Evolutionary conservation across 1,139 yeast species (phyloP).

Genomic region (Kodamaea plutei): DNA sequence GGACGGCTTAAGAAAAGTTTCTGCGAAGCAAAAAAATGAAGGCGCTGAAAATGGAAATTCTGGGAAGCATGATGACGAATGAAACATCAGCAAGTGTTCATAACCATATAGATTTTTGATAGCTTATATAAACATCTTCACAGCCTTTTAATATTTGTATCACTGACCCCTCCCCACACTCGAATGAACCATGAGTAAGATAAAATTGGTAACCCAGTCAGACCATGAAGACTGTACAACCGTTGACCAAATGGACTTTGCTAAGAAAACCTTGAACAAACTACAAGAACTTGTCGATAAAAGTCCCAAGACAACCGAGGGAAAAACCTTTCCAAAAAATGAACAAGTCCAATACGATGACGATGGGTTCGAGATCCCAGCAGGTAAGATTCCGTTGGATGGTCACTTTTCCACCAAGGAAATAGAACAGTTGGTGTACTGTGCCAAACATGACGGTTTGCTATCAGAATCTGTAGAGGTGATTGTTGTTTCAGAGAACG

Average conservation of each 20-base stretch:
- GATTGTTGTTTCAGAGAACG: constrained; percentile 21
- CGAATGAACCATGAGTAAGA: too few relatives aligned
- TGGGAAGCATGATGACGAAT: constrained; percentile 1
- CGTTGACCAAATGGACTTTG: background rate
- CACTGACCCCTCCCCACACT: background rate
- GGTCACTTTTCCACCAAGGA: constrained; percentile 40
- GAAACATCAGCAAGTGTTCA: background rate
- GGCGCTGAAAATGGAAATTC: too few relatives aligned
- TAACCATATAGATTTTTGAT: background rate
- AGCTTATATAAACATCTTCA: too few relatives aligned
- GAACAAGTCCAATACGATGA: constrained; percentile 19
- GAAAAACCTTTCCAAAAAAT: too few relatives aligned
- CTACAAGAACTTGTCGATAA: constrained; percentile 1
- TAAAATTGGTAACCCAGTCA: constrained; percentile 18
- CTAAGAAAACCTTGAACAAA: background rate
- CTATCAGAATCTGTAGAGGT: constrained; percentile 25
- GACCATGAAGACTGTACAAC: too few relatives aligned
- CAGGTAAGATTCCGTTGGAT: constrained; percentile 38
- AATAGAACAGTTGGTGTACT: constrained; percentile 25
- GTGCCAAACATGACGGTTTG: constrained; percentile 31
- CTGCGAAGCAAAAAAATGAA: constrained; percentile 3
- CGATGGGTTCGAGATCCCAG: constrained; percentile 37
- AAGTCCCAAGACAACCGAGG: background rate
- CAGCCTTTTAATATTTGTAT: too few relatives aligned
- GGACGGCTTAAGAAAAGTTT: constrained; percentile 25